Evolutionary conservation across 768 basidiomycete genomes (phyloP), one percentile per base, ranked within the genome.

Genomic region (Suillus tomentosus): DNA sequence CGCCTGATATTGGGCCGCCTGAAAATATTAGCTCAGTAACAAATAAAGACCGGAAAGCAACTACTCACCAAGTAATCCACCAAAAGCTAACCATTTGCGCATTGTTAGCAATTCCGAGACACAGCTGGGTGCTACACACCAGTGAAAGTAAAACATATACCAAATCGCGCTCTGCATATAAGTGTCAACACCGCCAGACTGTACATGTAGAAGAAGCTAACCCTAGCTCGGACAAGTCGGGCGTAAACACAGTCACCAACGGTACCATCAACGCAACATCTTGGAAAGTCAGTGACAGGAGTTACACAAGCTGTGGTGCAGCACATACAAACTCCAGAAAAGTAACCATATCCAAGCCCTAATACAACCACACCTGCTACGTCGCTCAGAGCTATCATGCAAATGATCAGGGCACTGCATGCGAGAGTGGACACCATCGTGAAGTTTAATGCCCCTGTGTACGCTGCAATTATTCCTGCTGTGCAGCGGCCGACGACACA

Each of bases 1-100:
- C 83, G 2, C 87, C 87, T 37, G 80, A 81, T 36, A 88, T 83
- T 1, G 87, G 87, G 0, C 84, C 79, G 3, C 85, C 86, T 82
- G 59, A 8, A 42, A 54, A 57, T 19, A 70, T 69, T 70, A 5
- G 15, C 22, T 45, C 39, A 47, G 39, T 2, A 27, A 15, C 13
- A 53, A n/a, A 8, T n/a, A 37, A 61, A 37, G 10, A 42, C 56
- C 17, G 24, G 36, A 56, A 37, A 56, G 9, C 11, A 56, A 56
- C 7, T 22, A 62, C 68, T 66, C 64, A 69, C 66, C 68, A 34
- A 74, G 62, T 15, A 71, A 69, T 43, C 42, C 65, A 60, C 69
- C 75, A 15, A 69, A 50, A 11, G 71, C 76, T 77, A 37, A 34
- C 2, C 1, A 1, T 15, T 48, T 17, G 9, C 15, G n/a, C 40